phyloP scores from a whole-genome alignment of 1,284 basidiomycete species.

The Microbotryomycetes sp. region DNA sequence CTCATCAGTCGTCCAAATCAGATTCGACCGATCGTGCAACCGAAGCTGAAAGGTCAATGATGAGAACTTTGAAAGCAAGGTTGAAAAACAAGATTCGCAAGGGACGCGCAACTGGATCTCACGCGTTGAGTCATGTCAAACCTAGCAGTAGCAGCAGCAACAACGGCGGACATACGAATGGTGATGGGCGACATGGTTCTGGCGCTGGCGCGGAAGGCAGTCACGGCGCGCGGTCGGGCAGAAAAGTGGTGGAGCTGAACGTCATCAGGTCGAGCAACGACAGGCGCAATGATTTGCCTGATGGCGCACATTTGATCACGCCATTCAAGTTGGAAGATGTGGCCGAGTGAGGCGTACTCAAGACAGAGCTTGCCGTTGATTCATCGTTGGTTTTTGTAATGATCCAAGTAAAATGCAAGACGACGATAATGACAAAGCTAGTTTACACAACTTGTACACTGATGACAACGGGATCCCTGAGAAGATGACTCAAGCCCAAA shows the following conservation, averaged over 20 bases:
- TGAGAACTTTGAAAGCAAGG: not conserved
- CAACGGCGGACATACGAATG: slow-evolving; percentile 21
- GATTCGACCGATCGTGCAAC: not conserved
- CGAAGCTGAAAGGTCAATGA: not conserved
- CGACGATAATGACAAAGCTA: no score
- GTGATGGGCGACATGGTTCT: slow-evolving; percentile 9
- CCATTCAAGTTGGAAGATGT: slow-evolving; percentile 16
- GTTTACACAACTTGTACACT: no score
- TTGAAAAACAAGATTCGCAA: not conserved
- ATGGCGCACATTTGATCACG: slow-evolving; percentile 26
- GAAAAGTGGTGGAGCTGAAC: not conserved
- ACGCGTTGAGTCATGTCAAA: not conserved
- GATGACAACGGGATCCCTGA: not conserved
- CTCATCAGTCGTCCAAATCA: not conserved
- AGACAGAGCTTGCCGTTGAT: not conserved
- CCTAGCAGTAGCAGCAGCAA: slow-evolving; percentile 1
- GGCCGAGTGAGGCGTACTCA: not conserved
- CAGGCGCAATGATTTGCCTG: not conserved
- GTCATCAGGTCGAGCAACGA: not conserved
- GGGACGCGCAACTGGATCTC: not conserved
- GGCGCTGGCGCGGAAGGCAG: slow-evolving; percentile 2
- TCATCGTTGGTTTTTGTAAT: no score
- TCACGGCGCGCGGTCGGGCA: not conserved
- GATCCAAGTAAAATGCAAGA: no score
- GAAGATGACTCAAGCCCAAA: not conserved